phyloP scores from a whole-genome alignment of 164 flowering plant genomes.

The grape (Vitis vinifera) region ASM3070453v1 NC_081813.1:4035001-4035500 shows the following conservation, averaged over 20 bases:
- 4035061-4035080: conserved; percentile 62
- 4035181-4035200: conserved; percentile 46
- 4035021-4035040: conserved; percentile 56
- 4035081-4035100: conserved; percentile 20
- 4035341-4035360: conserved; percentile 55
- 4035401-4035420: conserved; percentile 18
- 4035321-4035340: conserved; percentile 95
- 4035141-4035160: conserved; percentile 72
- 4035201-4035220: conserved; percentile 27
- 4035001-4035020: conserved; percentile 68
- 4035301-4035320: conserved; percentile 95
- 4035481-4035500: conserved; percentile 15
- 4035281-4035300: conserved; percentile 88
- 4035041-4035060: conserved; percentile 88
- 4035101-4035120: conserved; percentile 25
- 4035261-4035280: conserved; percentile 70
- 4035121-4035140: conserved; percentile 54
- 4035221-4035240: conserved; percentile 39
- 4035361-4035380: conserved; percentile 33
- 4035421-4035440: conserved; percentile 21
- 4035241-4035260: conserved; percentile 92
- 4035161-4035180: conserved; percentile 69
- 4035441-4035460: conserved; percentile 23
- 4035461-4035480: conserved; percentile 18
- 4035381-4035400: conserved; percentile 24